A percentile compares a stretch with the other conserved stretches of the same genome.
Conservation (phyloP, 108 stramenopile genomes). For the Pseudonitzschia multiseries region DNA sequence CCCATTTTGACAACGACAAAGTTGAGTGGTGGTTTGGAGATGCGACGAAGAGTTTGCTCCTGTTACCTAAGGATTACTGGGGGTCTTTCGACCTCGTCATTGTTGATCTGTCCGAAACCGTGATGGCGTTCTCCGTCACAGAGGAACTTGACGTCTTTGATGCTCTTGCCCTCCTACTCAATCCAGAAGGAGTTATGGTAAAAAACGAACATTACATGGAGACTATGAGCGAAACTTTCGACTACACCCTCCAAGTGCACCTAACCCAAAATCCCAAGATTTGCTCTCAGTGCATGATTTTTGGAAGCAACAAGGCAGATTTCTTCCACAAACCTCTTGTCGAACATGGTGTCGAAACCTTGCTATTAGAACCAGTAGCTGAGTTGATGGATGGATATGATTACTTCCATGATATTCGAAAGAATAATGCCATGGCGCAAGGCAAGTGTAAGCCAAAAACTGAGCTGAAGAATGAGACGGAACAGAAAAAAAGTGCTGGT, state of each 20-base stretch:
- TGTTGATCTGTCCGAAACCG: conserved; percentile 84
- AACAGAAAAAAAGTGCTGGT: conserved; percentile 61
- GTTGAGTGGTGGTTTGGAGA: conserved; percentile 90
- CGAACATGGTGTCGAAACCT: conserved; percentile 25
- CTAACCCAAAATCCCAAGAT: conserved; percentile 59
- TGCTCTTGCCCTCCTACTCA: conserved; percentile 64
- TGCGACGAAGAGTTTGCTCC: conserved; percentile 67
- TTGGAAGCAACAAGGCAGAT: conserved; percentile 72
- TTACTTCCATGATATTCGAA: conserved; percentile 64
- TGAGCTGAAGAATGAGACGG: conserved; percentile 38
- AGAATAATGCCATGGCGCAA: conserved; percentile 44
- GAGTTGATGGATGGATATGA: conserved; percentile 43
- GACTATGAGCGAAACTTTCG: conserved; percentile 60
- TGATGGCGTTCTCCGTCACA: conserved; percentile 74
- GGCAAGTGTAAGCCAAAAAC: conserved; percentile 27
- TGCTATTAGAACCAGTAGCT: conserved; percentile 14
- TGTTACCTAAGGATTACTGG: conserved; percentile 76
- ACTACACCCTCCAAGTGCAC: conserved; percentile 51
- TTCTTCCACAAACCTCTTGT: conserved; percentile 49
- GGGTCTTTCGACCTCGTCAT: conserved; percentile 79
- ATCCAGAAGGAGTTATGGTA: conserved; percentile 76
- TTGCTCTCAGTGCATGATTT: conserved; percentile 72
- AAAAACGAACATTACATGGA: conserved; percentile 80
- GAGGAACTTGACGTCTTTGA: conserved; percentile 77
- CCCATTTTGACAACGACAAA: conserved; percentile 74